Conservation (phyloP, 164 flowering plant genomes). For the Nymphaea colorata region DNA sequence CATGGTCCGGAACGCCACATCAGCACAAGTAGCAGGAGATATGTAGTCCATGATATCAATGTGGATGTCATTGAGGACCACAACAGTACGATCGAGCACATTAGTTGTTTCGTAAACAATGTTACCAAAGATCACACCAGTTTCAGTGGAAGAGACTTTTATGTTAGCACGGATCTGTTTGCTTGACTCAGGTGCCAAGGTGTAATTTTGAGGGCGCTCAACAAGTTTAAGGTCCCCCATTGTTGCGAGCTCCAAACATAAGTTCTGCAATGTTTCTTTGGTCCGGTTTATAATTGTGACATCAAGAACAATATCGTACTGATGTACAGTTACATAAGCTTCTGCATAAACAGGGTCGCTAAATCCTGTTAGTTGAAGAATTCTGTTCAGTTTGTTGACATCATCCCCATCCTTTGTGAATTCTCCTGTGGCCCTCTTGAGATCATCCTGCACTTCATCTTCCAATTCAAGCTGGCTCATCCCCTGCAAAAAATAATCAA, state of each 20-base stretch:
- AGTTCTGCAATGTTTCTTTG: slow-evolving; percentile 87
- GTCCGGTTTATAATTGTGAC: slow-evolving; percentile 90
- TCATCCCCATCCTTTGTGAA: slow-evolving; percentile 78
- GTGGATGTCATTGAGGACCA: slow-evolving; percentile 96
- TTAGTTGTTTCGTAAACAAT: slow-evolving; percentile 95
- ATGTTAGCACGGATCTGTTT: slow-evolving; percentile 93
- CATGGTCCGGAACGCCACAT: slow-evolving; percentile 85
- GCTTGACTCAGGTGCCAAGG: slow-evolving; percentile 91
- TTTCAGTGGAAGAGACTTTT: slow-evolving; percentile 97
- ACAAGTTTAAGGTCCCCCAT: slow-evolving; percentile 99
- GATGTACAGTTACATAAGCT: slow-evolving; percentile 97
- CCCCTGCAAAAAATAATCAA: slow-evolving; percentile 35
- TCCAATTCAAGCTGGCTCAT: slow-evolving; percentile 99
- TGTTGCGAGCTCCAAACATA: slow-evolving; percentile 94
- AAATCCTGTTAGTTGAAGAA: slow-evolving; percentile 95
- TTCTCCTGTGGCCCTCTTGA: slow-evolving; percentile 98
- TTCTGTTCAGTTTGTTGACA: slow-evolving; percentile 79
- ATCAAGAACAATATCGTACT: slow-evolving; percentile 92
- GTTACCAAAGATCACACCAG: slow-evolving; percentile 97
- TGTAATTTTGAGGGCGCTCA: slow-evolving; percentile 97
- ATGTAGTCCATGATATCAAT: slow-evolving; percentile 99
- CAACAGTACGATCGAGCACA: slow-evolving; percentile 80
- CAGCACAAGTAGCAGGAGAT: slow-evolving; percentile 90
- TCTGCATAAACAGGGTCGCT: slow-evolving; percentile 99
- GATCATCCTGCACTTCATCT: slow-evolving; percentile 97